Evolutionary conservation across 345 rosid species (phyloP).

Genomic region (Aegle marmelos): DNA sequence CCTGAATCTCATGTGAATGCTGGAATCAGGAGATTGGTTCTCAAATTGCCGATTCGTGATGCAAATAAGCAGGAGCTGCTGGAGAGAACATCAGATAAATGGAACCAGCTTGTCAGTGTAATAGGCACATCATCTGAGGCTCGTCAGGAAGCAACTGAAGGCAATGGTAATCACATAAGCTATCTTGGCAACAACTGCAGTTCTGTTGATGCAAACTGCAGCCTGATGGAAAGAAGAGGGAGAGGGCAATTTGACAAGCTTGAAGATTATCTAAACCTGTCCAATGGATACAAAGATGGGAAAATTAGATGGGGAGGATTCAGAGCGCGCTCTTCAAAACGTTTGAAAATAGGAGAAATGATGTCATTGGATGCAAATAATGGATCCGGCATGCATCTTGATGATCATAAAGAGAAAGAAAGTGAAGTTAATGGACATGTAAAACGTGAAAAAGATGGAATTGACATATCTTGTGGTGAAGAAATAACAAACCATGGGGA

Average conservation of each 20-base stretch:
- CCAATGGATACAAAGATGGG: constrained; percentile 44
- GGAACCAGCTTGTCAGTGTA: constrained; percentile 19
- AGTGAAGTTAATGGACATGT: constrained; percentile 28
- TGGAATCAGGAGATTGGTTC: constrained; percentile 65
- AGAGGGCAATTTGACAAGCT: constrained; percentile 23
- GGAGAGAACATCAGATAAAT: constrained; percentile 25
- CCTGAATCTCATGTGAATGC: constrained; percentile 43
- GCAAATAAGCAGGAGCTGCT: constrained; percentile 41
- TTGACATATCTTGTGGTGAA: constrained; percentile 16
- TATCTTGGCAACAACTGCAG: constrained; percentile 25
- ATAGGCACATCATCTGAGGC: constrained; percentile 49
- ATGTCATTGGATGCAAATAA: constrained; percentile 29
- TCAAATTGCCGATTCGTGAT: constrained; percentile 67
- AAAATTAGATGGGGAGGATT: constrained; percentile 85
- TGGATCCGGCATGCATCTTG: constrained; percentile 21
- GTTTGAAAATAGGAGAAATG: constrained; percentile 54
- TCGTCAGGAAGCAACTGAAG: constrained; percentile 27
- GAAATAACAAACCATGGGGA: constrained; percentile 17
- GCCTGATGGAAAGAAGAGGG: constrained; percentile 19
- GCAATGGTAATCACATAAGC: constrained; percentile 27
- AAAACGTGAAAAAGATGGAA: constrained; percentile 30
- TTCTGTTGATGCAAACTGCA: constrained; percentile 20
- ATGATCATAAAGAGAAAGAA: constrained; percentile 29
- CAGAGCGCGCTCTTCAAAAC: constrained; percentile 75
- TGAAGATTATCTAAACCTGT: constrained; percentile 37